Conservation (phyloP, 768 basidiomycete genomes). For the Russula dissimulans region DNA sequence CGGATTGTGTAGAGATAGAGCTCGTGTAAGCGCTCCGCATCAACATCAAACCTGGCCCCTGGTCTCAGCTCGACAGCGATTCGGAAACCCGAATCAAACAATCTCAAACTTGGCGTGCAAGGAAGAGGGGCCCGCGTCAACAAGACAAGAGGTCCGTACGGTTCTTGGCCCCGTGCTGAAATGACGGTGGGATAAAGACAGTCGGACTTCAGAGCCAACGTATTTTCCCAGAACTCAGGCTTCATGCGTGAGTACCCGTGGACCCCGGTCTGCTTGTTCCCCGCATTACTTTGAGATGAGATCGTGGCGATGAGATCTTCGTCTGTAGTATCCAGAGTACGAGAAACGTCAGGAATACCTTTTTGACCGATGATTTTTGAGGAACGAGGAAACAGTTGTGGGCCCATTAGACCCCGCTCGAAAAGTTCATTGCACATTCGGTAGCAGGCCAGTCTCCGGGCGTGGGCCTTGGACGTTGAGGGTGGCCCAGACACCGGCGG, state of each 20-base stretch:
- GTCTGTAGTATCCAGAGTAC: conserved; percentile 10
- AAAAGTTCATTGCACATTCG: conserved; percentile 44
- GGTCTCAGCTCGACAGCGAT: conserved; percentile 36
- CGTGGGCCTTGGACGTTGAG: conserved; percentile 39
- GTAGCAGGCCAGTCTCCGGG: conserved; percentile 52
- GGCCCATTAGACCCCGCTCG: conserved; percentile 43
- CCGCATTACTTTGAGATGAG: background rate
- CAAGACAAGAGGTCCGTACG: conserved; percentile 52
- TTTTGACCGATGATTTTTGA: conserved; percentile 17
- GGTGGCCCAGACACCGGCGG: conserved; percentile 36
- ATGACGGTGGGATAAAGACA: conserved; percentile 54
- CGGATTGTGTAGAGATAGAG: conserved; percentile 58
- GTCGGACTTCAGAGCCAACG: conserved; percentile 23
- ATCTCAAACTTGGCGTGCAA: conserved; percentile 40
- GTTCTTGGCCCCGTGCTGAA: conserved; percentile 27
- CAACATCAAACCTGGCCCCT: conserved; percentile 42
- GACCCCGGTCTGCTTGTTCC: conserved; percentile 30
- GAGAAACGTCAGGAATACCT: conserved; percentile 10
- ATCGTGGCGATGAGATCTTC: background rate
- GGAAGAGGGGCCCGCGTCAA: conserved; percentile 64
- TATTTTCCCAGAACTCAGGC: conserved; percentile 61
- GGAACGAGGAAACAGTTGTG: conserved; percentile 27
- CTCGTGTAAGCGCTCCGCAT: conserved; percentile 36
- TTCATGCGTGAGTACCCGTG: conserved; percentile 47
- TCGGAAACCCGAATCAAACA: conserved; percentile 48